Conservation (phyloP, 495 filamentous ascomycete genomes). For the Peziza echinospora region DNA sequence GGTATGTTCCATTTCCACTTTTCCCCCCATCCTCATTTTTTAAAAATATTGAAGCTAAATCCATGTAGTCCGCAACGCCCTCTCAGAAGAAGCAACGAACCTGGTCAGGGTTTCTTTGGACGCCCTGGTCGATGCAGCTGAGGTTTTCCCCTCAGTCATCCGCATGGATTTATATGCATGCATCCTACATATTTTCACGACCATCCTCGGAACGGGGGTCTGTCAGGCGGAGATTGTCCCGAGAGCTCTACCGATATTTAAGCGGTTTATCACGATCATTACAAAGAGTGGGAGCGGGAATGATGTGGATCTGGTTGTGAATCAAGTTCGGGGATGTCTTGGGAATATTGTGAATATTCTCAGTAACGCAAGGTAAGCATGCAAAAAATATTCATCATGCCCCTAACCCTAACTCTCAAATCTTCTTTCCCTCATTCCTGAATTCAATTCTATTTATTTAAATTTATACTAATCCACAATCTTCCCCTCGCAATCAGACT, state of each 20-base stretch:
- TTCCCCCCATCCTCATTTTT: neutral
- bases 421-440: neutral
- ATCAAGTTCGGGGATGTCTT: conserved; percentile 16
- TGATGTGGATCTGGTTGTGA: conserved; percentile 17
- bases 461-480: conserved; percentile 1
- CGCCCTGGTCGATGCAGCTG: conserved; percentile 77
- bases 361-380: conserved; percentile 20
- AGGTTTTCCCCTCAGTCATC: conserved; percentile 90
- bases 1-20: conserved; percentile 10
- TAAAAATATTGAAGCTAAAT: neutral
- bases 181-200: conserved; percentile 89
- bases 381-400: too few species aligned
- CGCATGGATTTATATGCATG: conserved; percentile 91
- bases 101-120: conserved; percentile 63
- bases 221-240: conserved; percentile 80
- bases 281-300: conserved; percentile 25
- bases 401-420: too few species aligned
- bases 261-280: conserved; percentile 64
- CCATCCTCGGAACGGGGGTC: conserved; percentile 63
- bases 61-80: conserved; percentile 38
- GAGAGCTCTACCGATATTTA: conserved; percentile 75
- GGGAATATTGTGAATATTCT: conserved; percentile 17
- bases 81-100: conserved; percentile 61
- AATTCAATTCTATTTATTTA: neutral
- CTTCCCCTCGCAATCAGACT: too few species aligned